Evolutionary conservation across 208 protist species (phyloP).

Genomic region (Porcisia hertigi): DNA sequence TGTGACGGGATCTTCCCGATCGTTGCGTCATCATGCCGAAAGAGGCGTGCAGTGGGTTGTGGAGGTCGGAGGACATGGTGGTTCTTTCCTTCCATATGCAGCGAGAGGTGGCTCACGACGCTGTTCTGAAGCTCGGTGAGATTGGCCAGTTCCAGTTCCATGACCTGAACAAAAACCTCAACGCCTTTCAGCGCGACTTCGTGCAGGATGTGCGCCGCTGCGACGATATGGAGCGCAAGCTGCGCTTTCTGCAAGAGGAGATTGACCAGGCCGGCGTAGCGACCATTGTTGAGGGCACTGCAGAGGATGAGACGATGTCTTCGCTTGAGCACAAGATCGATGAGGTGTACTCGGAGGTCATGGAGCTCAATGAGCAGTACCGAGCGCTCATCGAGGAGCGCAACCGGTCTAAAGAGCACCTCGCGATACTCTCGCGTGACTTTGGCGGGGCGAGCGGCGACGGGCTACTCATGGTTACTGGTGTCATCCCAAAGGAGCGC

Average conservation of each 20-base stretch:
- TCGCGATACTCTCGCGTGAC: slow-evolving; percentile 77
- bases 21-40: slow-evolving; percentile 46
- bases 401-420: slow-evolving; percentile 79
- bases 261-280: slow-evolving; percentile 77
- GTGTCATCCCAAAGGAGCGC: slow-evolving; percentile 92
- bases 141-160: slow-evolving; percentile 96
- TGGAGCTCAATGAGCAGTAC: slow-evolving; percentile 91
- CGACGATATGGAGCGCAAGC: slow-evolving; percentile 97
- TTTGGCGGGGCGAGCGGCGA: slow-evolving; percentile 60
- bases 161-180: slow-evolving; percentile 95
- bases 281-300: slow-evolving; percentile 39
- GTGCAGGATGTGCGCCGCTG: slow-evolving; percentile 96
- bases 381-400: slow-evolving; percentile 81
- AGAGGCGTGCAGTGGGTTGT: slow-evolving; percentile 90
- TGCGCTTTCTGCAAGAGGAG: slow-evolving; percentile 95
- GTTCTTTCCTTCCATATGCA: slow-evolving; percentile 97
- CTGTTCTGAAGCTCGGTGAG: slow-evolving; percentile 95
- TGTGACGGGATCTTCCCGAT: background rate
- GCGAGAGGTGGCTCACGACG: slow-evolving; percentile 96
- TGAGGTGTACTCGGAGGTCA: slow-evolving; percentile 91
- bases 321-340: slow-evolving; percentile 92
- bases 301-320: slow-evolving; percentile 77
- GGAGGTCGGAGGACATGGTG: slow-evolving; percentile 97
- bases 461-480: slow-evolving; percentile 91
- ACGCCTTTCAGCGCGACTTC: slow-evolving; percentile 96